Conservation (phyloP, 495 filamentous ascomycete genomes). For the Choiromyces venosus region DNA sequence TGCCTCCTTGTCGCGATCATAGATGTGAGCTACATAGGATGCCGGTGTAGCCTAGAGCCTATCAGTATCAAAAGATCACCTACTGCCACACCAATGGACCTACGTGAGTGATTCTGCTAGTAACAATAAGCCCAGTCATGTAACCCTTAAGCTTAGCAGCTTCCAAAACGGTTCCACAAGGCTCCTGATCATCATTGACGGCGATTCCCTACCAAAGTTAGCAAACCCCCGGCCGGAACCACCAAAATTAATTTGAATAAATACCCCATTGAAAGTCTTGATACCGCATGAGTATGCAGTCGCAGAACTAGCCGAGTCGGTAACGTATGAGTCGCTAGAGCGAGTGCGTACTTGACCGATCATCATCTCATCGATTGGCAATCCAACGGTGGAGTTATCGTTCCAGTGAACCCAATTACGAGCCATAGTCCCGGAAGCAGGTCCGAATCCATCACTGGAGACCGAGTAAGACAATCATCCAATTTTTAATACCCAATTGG, state of each 20-base stretch:
- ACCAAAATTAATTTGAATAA: background rate
- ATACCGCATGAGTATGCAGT: slow-evolving; percentile 43
- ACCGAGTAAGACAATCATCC: background rate
- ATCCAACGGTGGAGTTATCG: slow-evolving; percentile 36
- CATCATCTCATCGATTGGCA: slow-evolving; percentile 42
- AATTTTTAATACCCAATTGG: background rate
- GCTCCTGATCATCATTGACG: slow-evolving; percentile 32
- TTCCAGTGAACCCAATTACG: slow-evolving; percentile 40
- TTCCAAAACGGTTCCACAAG: slow-evolving; percentile 42
- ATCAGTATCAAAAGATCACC: background rate
- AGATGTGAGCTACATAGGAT: slow-evolving; percentile 41
- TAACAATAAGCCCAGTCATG: slow-evolving; percentile 43
- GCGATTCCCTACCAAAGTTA: slow-evolving; percentile 24
- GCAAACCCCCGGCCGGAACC: background rate
- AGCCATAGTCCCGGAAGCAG: slow-evolving; percentile 41
- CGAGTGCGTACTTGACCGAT: slow-evolving; percentile 42
- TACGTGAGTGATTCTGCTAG: slow-evolving; percentile 43
- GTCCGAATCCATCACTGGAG: slow-evolving; percentile 41
- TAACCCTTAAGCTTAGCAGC: slow-evolving; percentile 41
- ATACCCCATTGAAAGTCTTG: slow-evolving; percentile 41
- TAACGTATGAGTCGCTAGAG: slow-evolving; percentile 42
- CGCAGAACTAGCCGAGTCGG: slow-evolving; percentile 42
- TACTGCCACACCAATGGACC: background rate
- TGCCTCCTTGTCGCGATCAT: slow-evolving; percentile 40
- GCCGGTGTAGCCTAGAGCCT: slow-evolving; percentile 38